Percentiles rank a stretch among this genome's conserved stretches.
Evolutionary conservation across 192 early-diverging fungal genomes (phyloP).

Genomic region (Piromyces sp.): DNA sequence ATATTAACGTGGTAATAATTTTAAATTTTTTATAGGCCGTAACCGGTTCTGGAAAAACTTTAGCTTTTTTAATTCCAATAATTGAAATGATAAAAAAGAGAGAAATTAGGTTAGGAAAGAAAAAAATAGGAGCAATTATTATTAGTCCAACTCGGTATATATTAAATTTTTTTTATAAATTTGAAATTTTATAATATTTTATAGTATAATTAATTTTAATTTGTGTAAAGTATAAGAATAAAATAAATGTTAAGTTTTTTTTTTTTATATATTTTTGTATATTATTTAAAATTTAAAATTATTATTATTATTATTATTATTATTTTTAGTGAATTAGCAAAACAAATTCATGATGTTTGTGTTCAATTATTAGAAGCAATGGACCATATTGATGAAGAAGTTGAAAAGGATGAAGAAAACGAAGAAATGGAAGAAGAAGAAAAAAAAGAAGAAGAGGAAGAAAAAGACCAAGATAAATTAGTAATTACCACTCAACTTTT

Average conservation of each 20-base stretch:
- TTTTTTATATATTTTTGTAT: background rate
- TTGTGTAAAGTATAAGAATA: too few species aligned
- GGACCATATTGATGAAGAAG: background rate
- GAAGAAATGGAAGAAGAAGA: background rate
- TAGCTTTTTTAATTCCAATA: conserved; percentile 78
- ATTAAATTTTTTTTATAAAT: too few species aligned
- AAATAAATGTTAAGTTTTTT: background rate
- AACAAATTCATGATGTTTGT: conserved; percentile 65
- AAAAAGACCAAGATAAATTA: conserved; percentile 2
- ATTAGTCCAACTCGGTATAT: conserved; percentile 62
- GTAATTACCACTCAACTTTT: conserved; percentile 22
- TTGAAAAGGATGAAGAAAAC: background rate
- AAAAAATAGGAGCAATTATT: conserved; percentile 72
- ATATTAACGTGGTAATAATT: too few species aligned
- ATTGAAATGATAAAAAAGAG: conserved; percentile 58
- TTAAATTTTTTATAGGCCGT: conserved; percentile 36
- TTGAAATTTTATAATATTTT: too few species aligned
- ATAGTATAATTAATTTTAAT: too few species aligned
- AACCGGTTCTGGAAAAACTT: conserved; percentile 92
- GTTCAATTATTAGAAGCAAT: conserved; percentile 27
- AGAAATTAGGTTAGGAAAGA: conserved; percentile 31
- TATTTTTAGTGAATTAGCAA: conserved; percentile 56
- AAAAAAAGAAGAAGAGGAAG: conserved; percentile 9
- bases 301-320: background rate
- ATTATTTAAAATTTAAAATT: background rate